Evolutionary conservation across 202 grass and related monocot species (phyloP).

Genomic region (Brachypodium distachyon): DNA sequence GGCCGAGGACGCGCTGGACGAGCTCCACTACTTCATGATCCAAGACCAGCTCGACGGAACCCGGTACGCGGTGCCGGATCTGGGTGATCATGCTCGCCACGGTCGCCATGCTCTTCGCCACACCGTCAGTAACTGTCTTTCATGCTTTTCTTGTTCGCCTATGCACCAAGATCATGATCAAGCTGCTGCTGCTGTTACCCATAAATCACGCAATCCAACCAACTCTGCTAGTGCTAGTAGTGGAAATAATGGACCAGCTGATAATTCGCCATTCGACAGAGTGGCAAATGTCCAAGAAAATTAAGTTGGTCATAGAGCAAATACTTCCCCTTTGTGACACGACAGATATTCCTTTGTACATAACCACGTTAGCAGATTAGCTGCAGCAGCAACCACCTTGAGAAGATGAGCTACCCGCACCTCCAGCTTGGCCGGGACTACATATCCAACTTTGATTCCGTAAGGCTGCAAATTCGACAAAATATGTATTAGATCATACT

Average conservation of each 20-base stretch:
- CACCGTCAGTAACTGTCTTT: neutral
- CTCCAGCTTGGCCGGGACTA: no score
- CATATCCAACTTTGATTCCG: no score
- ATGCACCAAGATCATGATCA: neutral
- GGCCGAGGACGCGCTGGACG: constrained; percentile 16
- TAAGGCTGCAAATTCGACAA: no score
- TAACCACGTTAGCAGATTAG: no score
- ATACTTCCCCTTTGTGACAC: neutral
- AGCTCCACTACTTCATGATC: constrained; percentile 28
- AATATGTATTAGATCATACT: no score
- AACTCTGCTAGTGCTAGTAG: no score
- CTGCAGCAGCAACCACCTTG: no score
- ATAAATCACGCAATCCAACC: neutral
- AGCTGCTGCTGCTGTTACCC: neutral
- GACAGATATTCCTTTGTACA: no score
- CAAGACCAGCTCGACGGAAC: constrained; percentile 16
- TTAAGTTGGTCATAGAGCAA: neutral
- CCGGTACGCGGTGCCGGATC: neutral
- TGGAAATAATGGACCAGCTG: neutral
- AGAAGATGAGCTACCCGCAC: no score
- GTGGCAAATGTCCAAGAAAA: constrained; percentile 10
- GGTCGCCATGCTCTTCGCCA: neutral
- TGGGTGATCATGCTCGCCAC: neutral
- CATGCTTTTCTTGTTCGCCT: neutral
- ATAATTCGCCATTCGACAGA: neutral